phyloP scores from a whole-genome alignment of 2,329 filamentous ascomycete genomes.

The Penicillium sp. region DNA sequence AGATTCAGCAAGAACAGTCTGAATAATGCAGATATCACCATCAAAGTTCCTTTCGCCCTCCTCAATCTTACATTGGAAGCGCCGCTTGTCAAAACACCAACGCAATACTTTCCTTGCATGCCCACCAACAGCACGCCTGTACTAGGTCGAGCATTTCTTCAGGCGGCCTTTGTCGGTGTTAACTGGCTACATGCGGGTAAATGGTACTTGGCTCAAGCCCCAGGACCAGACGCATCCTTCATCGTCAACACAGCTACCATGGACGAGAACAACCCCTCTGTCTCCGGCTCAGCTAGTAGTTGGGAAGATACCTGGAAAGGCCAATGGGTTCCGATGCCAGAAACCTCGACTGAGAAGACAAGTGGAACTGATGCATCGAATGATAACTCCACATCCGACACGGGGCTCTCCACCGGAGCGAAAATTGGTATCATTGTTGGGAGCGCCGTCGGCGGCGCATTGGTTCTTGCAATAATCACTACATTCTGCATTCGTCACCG shows the following conservation, averaged over 20 bases:
- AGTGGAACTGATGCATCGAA: not conserved
- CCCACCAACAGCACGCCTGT: conserved; percentile 1
- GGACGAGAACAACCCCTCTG: not conserved
- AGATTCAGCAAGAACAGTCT: not conserved
- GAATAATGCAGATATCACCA: conserved; percentile 16
- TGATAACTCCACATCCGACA: not conserved
- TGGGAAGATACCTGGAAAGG: not conserved
- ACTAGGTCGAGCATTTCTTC: conserved; percentile 26
- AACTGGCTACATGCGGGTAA: conserved; percentile 15
- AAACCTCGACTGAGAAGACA: not conserved
- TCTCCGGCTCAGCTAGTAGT: not conserved
- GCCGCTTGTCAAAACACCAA: conserved; percentile 14
- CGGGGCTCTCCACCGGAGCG: not conserved
- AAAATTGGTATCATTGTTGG: not conserved
- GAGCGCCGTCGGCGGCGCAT: not conserved
- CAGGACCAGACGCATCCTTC: conserved; percentile 9
- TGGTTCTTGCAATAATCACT: not conserved
- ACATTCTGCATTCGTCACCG: not conserved
- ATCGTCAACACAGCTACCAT: not conserved
- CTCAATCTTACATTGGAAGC: conserved; percentile 23
- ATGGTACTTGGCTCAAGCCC: conserved; percentile 25
- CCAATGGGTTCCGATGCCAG: not conserved
- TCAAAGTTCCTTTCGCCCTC: conserved; percentile 24
- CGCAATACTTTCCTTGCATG: conserved; percentile 25
- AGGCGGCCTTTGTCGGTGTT: conserved; percentile 25